These are phyloP conservation scores for Bipolaris sorokiniana DNA, from an alignment of 2,329 filamentous ascomycete species.

Conservation along the genomic window DNA sequence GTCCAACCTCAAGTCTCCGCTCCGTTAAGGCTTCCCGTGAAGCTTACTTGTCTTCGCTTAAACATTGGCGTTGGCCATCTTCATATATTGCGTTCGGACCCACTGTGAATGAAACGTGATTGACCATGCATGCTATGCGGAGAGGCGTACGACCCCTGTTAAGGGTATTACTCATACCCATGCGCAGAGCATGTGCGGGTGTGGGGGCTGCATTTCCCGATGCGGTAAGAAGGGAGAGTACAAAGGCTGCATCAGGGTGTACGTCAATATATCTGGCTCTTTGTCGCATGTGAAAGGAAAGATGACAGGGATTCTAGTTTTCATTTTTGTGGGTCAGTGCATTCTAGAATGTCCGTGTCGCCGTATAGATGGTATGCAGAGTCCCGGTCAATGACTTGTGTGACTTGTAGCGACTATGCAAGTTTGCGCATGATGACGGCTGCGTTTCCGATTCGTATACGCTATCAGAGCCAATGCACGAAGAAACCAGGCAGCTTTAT, in stretches of 20 bases:
- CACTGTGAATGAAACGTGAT: not conserved
- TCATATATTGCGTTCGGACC: not conserved
- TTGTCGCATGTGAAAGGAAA: not conserved
- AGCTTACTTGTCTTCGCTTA: conserved; percentile 10
- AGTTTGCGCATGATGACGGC: not conserved
- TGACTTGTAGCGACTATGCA: not conserved
- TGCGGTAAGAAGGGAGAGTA: not conserved
- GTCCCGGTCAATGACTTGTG: not conserved
- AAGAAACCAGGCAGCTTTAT: too few species aligned
- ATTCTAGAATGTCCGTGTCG: not conserved
- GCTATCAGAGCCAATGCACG: too few species aligned
- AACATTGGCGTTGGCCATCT: not conserved
- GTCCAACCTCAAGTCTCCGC: conserved; percentile 6
- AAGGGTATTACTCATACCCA: not conserved
- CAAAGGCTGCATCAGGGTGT: not conserved
- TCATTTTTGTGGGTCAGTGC: not conserved
- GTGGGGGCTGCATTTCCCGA: not conserved
- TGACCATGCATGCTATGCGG: not conserved
- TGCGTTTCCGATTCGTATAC: not conserved
- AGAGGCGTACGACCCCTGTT: not conserved
- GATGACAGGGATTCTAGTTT: not conserved
- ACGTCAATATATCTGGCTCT: not conserved
- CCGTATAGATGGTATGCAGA: not conserved
- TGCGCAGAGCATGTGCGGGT: not conserved
- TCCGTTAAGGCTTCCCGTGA: conserved; percentile 13